Evolutionary conservation across 768 basidiomycete genomes (phyloP).

Genomic region (Clavulina sp.): DNA sequence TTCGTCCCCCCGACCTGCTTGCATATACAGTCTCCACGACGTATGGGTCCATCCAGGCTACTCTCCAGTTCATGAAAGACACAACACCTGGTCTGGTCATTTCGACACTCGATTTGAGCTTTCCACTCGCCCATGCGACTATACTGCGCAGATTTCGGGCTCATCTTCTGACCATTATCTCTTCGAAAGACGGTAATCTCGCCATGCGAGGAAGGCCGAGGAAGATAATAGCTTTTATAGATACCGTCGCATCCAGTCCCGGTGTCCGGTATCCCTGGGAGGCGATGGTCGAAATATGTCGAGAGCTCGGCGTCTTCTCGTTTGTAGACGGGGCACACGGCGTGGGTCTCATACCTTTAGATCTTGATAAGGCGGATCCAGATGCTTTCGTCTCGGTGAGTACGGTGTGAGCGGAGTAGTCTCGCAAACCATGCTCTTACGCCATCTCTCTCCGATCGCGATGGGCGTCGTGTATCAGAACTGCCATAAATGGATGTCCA

Average conservation of each 20-base stretch:
- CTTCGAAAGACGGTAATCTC: conserved; percentile 23
- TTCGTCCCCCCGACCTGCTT: too few relatives aligned
- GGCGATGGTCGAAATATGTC: conserved; percentile 45
- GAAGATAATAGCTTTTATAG: conserved; percentile 55
- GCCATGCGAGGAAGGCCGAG: too few relatives aligned
- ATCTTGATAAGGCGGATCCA: conserved; percentile 36
- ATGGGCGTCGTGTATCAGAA: conserved; percentile 28
- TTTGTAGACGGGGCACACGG: conserved; percentile 71
- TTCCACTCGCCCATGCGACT: conserved; percentile 38
- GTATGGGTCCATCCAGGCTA: conserved; percentile 36
- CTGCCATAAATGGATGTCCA: conserved; percentile 72
- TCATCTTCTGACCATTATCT: conserved; percentile 20
- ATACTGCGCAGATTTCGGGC: conserved; percentile 35
- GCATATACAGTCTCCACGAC: conserved; percentile 34
- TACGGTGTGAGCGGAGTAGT: too few relatives aligned
- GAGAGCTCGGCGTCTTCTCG: conserved; percentile 41
- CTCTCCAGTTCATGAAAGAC: conserved; percentile 39
- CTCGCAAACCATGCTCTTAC: too few relatives aligned
- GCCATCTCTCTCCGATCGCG: conserved; percentile 14
- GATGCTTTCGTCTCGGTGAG: conserved; percentile 69
- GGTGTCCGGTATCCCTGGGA: conserved; percentile 54
- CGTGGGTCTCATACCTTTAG: conserved; percentile 47
- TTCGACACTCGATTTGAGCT: conserved; percentile 32
- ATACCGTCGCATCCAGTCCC: conserved; percentile 45
- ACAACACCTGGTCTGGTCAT: conserved; percentile 33